Evolutionary conservation across 768 basidiomycete genomes (phyloP), one percentile per base, ranked within the genome.

Genomic region (Tephrocybe sp.): DNA sequence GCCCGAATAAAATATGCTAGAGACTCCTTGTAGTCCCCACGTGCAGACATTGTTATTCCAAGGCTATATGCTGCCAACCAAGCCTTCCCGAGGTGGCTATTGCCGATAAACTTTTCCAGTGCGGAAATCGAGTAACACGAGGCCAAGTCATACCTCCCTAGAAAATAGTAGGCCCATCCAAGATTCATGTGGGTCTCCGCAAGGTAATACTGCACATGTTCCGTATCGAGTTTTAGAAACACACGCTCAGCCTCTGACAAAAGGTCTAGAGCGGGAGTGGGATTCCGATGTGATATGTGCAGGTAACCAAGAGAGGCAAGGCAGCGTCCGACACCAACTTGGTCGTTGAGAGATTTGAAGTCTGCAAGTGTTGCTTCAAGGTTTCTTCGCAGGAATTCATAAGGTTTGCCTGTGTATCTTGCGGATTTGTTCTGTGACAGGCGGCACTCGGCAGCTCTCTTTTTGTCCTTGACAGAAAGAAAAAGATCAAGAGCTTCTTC

Each of bases 131-230:
- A 35, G 16, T 16, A 37, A 9, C n/a, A 9, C 7, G 37, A 21
- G 8, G 52, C 47, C 9, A 25, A 25, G 12, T 48, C 42, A 32
- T 44, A 49, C 11, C 49, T 21, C 9, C 12, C 19, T 5, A 16
- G 19, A 18, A 26, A 25, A 12, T 32, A 39, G 35, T 44, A 49
- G 11, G 28, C 30, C 9, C n/a, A 16, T 9, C 46, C 40, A 21
- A 53, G 45, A 22, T 30, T 30, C 31, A 43, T 27, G 32, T 47
- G 31, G 38, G 47, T 43, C 28, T 30, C 47, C 9, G 47, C 39
- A 34, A 32, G 47, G 5, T 43, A 30, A 16, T 25, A 22, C 21
- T 12, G 16, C 32, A 48, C 22, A 7, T 28, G 31, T 1, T n/a
- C 13, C 25, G n/a, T n/a, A n/a, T n/a, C 34, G n/a, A 44, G 35